These are phyloP conservation scores for Helotiales sp. DNA, from an alignment of 2,329 filamentous ascomycete species.

Conservation along the genomic window DNA sequence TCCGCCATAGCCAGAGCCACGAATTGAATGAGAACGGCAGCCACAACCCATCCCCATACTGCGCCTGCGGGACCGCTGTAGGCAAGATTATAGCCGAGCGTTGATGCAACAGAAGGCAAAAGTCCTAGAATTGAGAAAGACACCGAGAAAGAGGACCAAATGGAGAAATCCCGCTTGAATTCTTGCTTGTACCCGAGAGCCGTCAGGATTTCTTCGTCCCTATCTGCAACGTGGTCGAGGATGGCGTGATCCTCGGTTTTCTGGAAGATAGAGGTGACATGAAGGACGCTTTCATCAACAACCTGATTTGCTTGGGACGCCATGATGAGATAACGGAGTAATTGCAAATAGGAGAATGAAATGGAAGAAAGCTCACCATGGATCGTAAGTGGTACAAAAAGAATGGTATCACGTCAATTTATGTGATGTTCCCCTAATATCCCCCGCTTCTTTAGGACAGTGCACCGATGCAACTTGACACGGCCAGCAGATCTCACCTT, in stretches of 20 bases:
- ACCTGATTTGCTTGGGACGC: neutral
- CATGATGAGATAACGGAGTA: neutral
- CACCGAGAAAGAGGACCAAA: conserved; percentile 21
- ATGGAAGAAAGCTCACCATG: too few relatives aligned
- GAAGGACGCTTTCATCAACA: neutral
- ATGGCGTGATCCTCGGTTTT: conserved; percentile 14
- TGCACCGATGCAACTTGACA: neutral
- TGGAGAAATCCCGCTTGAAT: conserved; percentile 21
- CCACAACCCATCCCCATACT: conserved; percentile 70
- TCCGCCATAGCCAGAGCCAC: conserved; percentile 66
- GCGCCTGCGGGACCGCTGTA: conserved; percentile 22
- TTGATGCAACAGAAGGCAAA: conserved; percentile 23
- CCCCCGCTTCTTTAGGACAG: conserved; percentile 2
- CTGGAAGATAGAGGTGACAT: conserved; percentile 16
- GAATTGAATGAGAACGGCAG: conserved; percentile 67
- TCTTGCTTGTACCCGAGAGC: conserved; percentile 27
- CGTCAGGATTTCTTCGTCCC: conserved; percentile 23
- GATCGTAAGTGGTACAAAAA: neutral
- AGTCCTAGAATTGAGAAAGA: conserved; percentile 21
- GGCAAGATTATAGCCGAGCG: conserved; percentile 17
- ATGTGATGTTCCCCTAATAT: neutral
- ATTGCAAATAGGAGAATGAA: too few relatives aligned
- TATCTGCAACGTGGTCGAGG: conserved; percentile 15
- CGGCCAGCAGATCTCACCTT: neutral
- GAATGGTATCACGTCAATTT: neutral